These are phyloP conservation scores for Pythium pyrilobum DNA, from an alignment of 352 stramenopile genomes.

Conservation along the genomic window DNA sequence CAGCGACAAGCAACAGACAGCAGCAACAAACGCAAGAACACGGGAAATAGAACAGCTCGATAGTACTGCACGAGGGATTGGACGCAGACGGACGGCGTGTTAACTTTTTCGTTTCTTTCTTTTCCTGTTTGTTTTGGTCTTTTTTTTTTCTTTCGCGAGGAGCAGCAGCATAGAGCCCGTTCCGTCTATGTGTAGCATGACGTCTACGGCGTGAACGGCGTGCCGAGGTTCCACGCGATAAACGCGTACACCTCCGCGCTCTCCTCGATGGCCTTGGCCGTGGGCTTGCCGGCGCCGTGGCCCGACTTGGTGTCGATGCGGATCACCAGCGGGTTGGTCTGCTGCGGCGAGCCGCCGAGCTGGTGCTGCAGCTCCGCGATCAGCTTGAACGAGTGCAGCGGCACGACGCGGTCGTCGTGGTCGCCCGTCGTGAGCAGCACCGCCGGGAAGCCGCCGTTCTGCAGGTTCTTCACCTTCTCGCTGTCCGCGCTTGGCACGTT, in stretches of 20 bases:
- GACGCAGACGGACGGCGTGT: too few species aligned
- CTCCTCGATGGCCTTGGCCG: constrained; percentile 86
- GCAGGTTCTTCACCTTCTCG: constrained; percentile 40
- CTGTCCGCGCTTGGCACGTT: constrained; percentile 68
- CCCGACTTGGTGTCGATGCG: constrained; percentile 88
- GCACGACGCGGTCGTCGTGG: constrained; percentile 89
- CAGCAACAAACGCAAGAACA: too few species aligned
- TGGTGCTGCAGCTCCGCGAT: constrained; percentile 83
- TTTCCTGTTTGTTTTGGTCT: background rate
- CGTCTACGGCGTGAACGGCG: constrained; percentile 36
- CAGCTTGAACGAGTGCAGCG: constrained; percentile 89
- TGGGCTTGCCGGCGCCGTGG: constrained; percentile 87
- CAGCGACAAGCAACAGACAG: too few species aligned
- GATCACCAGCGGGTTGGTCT: constrained; percentile 85
- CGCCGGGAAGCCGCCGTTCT: constrained; percentile 66
- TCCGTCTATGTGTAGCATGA: background rate
- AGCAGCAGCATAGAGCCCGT: background rate
- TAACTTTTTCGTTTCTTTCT: too few species aligned
- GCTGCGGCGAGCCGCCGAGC: constrained; percentile 42
- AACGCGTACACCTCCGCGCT: constrained; percentile 83
- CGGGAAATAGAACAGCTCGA: too few species aligned
- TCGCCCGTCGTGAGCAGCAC: constrained; percentile 85
- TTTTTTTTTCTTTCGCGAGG: too few species aligned
- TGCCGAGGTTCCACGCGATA: constrained; percentile 66
- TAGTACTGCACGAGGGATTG: too few species aligned